Evolutionary conservation across 106 monocot species (phyloP), one percentile per base, ranked within the genome.

Genomic region (Alisma plantagoaquatica): DNA sequence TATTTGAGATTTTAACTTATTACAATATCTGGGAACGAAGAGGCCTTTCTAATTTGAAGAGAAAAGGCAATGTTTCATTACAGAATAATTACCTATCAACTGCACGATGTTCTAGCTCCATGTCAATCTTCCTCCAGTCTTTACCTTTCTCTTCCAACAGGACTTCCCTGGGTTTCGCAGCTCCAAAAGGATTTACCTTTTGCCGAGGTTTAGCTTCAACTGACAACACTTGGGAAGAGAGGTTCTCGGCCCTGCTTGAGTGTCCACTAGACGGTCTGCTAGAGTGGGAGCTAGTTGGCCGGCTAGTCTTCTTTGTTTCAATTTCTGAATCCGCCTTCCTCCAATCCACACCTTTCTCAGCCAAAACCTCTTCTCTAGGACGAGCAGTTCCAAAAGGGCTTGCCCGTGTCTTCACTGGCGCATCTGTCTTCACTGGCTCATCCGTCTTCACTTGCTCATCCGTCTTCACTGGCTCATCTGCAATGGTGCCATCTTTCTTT

Each of bases 41-140:
- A n/a, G n/a, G n/a, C n/a, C n/a, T n/a, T n/a, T n/a, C n/a, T n/a
- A n/a, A n/a, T n/a, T n/a, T n/a, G n/a, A n/a, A n/a, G n/a, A n/a
- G n/a, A n/a, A n/a, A n/a, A n/a, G n/a, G n/a, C n/a, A n/a, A n/a
- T n/a, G n/a, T n/a, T n/a, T n/a, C n/a, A n/a, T n/a, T n/a, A n/a
- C n/a, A n/a, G n/a, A n/a, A 24, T 9, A 49, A 38, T 47, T 6
- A 90, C 98, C 98, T 99, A 59, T 77, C 68, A 42, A 99, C 61
- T 22, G 65, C 48, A 24, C 79, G 76, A 68, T 99, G 82, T 28
- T 90, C 98, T 29, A 99, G 71, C 44, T 99, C 85, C 33, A 75
- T 30, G 41, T 99, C 98, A 53, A 99, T 82, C 70, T 99, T 99
- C 77, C 61, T 82, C 89, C 90, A 91, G 63, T 99, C 79, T 61